A percentile compares a stretch with the other conserved stretches of the same genome.
phyloP scores from a whole-genome alignment of 116 monocot species.

The Zostera marina region DNA sequence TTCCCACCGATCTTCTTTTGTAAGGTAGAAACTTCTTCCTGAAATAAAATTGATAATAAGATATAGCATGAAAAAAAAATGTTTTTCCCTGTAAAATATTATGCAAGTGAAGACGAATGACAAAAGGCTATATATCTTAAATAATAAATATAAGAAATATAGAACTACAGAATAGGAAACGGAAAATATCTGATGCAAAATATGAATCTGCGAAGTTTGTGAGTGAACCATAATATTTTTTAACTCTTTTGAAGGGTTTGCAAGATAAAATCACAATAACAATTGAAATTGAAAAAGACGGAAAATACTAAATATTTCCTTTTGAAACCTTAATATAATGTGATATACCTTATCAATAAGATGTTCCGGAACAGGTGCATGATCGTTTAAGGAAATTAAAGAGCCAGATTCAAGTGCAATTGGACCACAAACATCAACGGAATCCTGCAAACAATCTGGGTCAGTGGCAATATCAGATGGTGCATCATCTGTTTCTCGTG shows the following conservation, averaged over 20 bases:
- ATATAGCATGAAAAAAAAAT: no score
- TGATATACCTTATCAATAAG: slow-evolving; percentile 13
- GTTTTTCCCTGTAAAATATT: no score
- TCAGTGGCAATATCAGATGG: slow-evolving; percentile 16
- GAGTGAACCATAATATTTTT: no score
- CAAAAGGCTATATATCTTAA: not conserved
- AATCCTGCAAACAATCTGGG: slow-evolving; percentile 14
- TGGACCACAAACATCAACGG: slow-evolving; percentile 10
- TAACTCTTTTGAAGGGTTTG: no score
- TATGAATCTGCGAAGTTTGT: no score
- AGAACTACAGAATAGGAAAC: no score
- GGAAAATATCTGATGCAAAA: no score
- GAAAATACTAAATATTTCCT: not conserved
- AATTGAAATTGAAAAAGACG: not conserved
- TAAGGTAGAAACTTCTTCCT: slow-evolving; percentile 16
- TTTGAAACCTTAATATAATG: not conserved
- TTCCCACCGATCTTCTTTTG: slow-evolving; percentile 26
- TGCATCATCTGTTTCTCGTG: slow-evolving; percentile 8
- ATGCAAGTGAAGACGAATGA: not conserved
- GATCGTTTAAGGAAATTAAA: slow-evolving; percentile 16
- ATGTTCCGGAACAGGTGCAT: slow-evolving; percentile 13
- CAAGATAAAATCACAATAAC: no score
- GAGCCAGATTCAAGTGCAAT: slow-evolving; percentile 7
- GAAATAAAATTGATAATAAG: not conserved
- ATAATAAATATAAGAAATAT: not conserved